Evolutionary conservation across 441 rosid genomes (phyloP), one percentile per base, ranked within the genome.

Genomic region (Arabidopsis hybrid): DNA sequence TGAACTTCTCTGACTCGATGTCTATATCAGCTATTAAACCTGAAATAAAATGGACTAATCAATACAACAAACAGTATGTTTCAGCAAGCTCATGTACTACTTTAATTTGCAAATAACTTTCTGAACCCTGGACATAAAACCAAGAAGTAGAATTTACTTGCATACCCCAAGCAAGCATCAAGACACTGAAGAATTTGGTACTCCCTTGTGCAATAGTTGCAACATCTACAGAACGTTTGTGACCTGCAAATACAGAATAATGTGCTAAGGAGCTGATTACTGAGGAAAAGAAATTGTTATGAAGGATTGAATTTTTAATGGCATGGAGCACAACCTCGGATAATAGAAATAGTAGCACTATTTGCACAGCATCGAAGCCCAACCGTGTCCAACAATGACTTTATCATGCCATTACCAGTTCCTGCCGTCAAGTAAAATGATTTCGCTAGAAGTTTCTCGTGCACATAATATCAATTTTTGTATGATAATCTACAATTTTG

Each of bases 101-200:
- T 38, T 36, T 69, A 16, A 51, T 40, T 16, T 38, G 3, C 29
- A 34, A 65, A 63, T 11, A 47, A 38, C 17, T 12, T 18, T 60
- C 6, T 46, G 6, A n/a, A 59, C 32, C n/a, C 31, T 50, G 35
- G 9, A 57, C 4, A 66, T 12, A 38, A 29, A 6, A 73, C 7
- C 18, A 21, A 12, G 12, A 26, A 50, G 36, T 52, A 47, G 17
- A 67, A 56, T 31, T n/a, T 26, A 18, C 26, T 51, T 11, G 46
- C 52, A 60, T 92, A 94, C 97, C 97, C 99, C 99, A 94, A 46
- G 99, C 92, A 73, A 95, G 89, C 97, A 90, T 95, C 84, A 92
- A 81, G 67, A 92, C 88, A 60, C 99, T 92, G 56, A 85, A 89
- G 78, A 85, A 89, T 80, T 80, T 88, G 46, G 83, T 85, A 51